Evolutionary conservation across 495 filamentous ascomycete species (phyloP).

Genomic region (Neurospora tetrasperma): DNA sequence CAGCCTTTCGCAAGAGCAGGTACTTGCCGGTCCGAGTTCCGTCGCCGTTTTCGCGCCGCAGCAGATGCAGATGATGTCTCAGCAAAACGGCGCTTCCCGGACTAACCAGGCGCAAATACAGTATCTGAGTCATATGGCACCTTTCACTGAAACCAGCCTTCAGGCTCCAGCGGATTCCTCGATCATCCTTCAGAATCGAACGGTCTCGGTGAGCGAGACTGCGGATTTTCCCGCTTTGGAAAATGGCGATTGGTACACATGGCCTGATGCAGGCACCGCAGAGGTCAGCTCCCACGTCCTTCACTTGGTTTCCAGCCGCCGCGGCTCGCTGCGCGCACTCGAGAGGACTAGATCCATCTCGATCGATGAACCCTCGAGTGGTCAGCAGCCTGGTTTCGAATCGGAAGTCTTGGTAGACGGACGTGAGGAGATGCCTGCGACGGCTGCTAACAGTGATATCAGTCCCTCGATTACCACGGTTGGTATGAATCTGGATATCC

Average conservation of each 20-base stretch:
- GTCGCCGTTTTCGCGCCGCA: neutral
- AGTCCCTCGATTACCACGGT: neutral
- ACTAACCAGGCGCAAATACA: neutral
- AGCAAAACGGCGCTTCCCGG: neutral
- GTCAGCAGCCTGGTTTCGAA: neutral
- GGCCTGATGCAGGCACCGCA: neutral
- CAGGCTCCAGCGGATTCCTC: neutral
- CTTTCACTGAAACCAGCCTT: neutral
- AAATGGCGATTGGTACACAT: neutral
- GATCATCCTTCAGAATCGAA: neutral
- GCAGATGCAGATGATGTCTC: neutral
- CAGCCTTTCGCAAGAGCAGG: neutral
- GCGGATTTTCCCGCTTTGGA: neutral
- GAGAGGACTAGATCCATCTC: neutral
- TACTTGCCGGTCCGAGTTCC: neutral
- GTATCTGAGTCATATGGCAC: neutral
- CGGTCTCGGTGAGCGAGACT: neutral
- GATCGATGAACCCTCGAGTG: neutral
- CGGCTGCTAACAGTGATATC: neutral
- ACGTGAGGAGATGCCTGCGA: neutral
- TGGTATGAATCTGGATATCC: neutral
- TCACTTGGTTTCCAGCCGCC: neutral
- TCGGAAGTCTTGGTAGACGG: neutral
- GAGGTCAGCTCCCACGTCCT: conserved; percentile 1
- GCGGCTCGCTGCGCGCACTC: neutral